phyloP scores from a whole-genome alignment of 371 early-diverging fungal species.

The Mucor sp. region DNA sequence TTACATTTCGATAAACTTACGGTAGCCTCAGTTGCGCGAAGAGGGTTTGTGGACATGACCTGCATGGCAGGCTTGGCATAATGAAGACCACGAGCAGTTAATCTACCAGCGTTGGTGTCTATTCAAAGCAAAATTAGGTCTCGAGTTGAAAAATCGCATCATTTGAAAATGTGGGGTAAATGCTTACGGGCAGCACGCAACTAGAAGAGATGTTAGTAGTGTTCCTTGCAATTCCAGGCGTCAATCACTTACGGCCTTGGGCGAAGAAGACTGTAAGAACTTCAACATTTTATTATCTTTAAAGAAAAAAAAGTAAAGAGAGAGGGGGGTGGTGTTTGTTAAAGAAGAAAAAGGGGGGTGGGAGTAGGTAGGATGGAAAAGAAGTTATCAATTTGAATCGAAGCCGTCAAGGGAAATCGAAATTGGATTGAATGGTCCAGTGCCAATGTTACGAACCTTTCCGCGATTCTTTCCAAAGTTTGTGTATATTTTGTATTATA shows the following conservation, averaged over 20 bases:
- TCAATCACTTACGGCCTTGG: slow-evolving; percentile 24
- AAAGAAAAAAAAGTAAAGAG: slow-evolving; percentile 12
- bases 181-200: slow-evolving; percentile 26
- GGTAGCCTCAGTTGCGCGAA: slow-evolving; percentile 70
- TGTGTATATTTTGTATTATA: slow-evolving; percentile 29
- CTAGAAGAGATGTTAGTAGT: slow-evolving; percentile 9
- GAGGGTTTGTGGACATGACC: slow-evolving; percentile 71
- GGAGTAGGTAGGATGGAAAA: slow-evolving; percentile 4
- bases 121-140: not conserved
- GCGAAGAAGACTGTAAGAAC: slow-evolving; percentile 32
- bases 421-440: not conserved
- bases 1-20: slow-evolving; percentile 35
- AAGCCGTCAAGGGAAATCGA: not conserved
- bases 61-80: slow-evolving; percentile 63
- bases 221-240: not conserved
- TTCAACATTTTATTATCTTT: slow-evolving; percentile 27
- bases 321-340: slow-evolving; percentile 22
- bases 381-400: not conserved
- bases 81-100: slow-evolving; percentile 30
- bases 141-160: not conserved
- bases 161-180: not conserved
- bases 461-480: not conserved
- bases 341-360: slow-evolving; percentile 8
- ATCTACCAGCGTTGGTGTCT: slow-evolving; percentile 20
- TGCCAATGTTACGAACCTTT: slow-evolving; percentile 14